Evolutionary conservation across 2,329 filamentous ascomycete genomes (phyloP).

Genomic region (Aphanoascus verrucosus): DNA sequence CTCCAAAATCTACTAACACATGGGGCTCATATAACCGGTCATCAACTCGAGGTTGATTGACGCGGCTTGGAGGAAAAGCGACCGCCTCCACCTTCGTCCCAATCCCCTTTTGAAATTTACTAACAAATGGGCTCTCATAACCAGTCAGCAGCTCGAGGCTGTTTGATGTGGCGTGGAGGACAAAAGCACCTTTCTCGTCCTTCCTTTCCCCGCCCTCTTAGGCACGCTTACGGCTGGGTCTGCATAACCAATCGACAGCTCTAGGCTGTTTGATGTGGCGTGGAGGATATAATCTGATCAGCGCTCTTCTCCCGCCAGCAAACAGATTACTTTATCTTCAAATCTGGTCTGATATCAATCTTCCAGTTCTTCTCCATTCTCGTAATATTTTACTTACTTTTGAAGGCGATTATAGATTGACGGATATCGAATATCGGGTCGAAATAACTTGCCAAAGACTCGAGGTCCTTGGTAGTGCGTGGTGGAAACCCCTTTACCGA

Average conservation of each 20-base stretch:
- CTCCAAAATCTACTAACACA: too few species aligned
- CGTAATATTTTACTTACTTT: too few species aligned
- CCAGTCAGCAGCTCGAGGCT: constrained; percentile 8
- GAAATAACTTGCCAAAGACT: constrained; percentile 2
- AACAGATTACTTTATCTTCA: background rate
- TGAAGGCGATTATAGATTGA: background rate
- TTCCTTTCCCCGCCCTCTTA: background rate
- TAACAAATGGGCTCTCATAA: constrained; percentile 4
- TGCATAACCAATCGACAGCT: too few species aligned
- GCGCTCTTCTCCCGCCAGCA: background rate
- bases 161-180: constrained; percentile 8
- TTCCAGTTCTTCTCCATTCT: too few species aligned
- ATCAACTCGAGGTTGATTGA: constrained; percentile 3
- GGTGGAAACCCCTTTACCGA: background rate
- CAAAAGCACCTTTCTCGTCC: background rate
- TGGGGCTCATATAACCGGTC: constrained; percentile 3
- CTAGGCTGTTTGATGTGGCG: constrained; percentile 2
- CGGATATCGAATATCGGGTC: background rate
- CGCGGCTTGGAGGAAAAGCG: constrained; percentile 8
- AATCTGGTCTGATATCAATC: too few species aligned
- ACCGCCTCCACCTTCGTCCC: background rate
- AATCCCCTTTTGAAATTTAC: background rate
- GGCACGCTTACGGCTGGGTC: too few species aligned
- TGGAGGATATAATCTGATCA: background rate
- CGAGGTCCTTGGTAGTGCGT: constrained; percentile 4